Percentiles rank a stretch among this genome's conserved stretches.
Evolutionary conservation across 1,284 basidiomycete species (phyloP).

Genomic region (Cystobasidium slooffiae): DNA sequence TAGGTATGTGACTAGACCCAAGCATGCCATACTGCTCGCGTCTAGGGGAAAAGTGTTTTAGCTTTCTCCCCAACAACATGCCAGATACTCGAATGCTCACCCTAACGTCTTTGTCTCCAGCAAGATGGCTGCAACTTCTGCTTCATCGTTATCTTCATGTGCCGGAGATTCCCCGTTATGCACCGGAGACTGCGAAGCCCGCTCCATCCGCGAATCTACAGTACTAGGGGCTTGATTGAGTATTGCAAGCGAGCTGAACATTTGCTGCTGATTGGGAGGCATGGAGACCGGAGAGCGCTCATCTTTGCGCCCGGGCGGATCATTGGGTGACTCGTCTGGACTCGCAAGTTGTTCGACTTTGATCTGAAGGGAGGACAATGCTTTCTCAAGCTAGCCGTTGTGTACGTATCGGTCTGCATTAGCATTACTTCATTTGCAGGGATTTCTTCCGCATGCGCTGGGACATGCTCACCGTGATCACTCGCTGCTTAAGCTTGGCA

Average conservation of each 20-base stretch:
- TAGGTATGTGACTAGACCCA: conserved; percentile 1
- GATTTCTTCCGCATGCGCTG: too few species aligned
- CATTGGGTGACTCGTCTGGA: background rate
- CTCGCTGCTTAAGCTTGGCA: conserved; percentile 18
- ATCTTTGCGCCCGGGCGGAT: background rate
- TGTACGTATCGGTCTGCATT: too few species aligned
- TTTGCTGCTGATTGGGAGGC: conserved; percentile 8
- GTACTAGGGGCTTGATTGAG: conserved; percentile 12
- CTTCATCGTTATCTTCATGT: conserved; percentile 20
- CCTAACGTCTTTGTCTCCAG: conserved; percentile 24
- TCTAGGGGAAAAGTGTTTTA: background rate
- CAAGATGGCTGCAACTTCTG: conserved; percentile 19
- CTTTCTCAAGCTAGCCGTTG: background rate
- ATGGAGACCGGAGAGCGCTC: background rate
- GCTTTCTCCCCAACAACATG: background rate
- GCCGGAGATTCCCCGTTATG: background rate
- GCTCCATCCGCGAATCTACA: background rate
- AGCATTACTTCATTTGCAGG: too few species aligned
- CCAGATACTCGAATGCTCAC: background rate
- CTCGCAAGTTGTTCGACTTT: conserved; percentile 1
- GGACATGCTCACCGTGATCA: background rate
- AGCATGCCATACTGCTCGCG: conserved; percentile 22
- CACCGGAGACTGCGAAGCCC: background rate
- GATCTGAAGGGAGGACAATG: conserved; percentile 4
- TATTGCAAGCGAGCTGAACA: conserved; percentile 14